phyloP scores from a whole-genome alignment of 169 alveolate genomes.

The Plasmodium berghei region DNA sequence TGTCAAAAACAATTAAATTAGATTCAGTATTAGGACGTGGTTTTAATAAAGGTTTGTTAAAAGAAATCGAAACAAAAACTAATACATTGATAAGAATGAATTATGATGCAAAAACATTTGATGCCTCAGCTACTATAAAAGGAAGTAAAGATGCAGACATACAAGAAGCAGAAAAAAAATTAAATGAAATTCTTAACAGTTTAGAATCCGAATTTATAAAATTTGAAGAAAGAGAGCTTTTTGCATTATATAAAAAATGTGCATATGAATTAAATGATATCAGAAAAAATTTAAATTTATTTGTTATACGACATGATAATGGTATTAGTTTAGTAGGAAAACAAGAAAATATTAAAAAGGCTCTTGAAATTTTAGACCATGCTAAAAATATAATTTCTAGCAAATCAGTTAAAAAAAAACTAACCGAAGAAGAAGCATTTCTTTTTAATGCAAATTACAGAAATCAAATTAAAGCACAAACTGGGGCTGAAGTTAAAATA shows the following conservation, averaged over 20 bases:
- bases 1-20: conserved; percentile 34
- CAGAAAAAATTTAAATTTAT: conserved; percentile 41
- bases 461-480: conserved; percentile 36
- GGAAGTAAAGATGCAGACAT: conserved; percentile 45
- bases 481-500: conserved; percentile 74
- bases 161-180: conserved; percentile 65
- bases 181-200: conserved; percentile 29
- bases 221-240: conserved; percentile 57
- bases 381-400: conserved; percentile 37
- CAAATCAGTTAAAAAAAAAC: conserved; percentile 53
- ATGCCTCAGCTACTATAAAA: conserved; percentile 61
- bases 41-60: conserved; percentile 46
- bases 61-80: conserved; percentile 34
- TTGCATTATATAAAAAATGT: conserved; percentile 45
- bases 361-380: conserved; percentile 51
- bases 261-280: conserved; percentile 69
- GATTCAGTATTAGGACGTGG: conserved; percentile 65
- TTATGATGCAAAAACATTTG: conserved; percentile 45
- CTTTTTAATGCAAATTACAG: conserved; percentile 62
- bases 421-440: conserved; percentile 60
- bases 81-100: conserved; percentile 61
- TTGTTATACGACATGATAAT: conserved; percentile 59
- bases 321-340: conserved; percentile 58
- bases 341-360: conserved; percentile 42
- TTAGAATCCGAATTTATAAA: conserved; percentile 34